Base-by-base conservation (phyloP, 1,284 basidiomycete genomes). In the Fomitiporia mediterranea region DNA sequence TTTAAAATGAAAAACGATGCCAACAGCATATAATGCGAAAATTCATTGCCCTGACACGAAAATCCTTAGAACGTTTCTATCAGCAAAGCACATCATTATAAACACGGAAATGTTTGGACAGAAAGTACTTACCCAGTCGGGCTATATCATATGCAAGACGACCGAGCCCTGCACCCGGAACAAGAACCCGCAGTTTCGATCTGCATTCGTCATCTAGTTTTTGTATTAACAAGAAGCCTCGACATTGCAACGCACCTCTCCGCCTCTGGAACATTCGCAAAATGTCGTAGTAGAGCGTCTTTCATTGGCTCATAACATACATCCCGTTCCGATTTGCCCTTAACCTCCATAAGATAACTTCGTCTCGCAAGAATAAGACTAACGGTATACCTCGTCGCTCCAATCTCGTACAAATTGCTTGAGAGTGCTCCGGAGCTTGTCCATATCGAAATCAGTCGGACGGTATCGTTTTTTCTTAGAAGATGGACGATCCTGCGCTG, bases 371-470 rank as follows among this genome's bases (percentile, higher is more conserved):
- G 32, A 7, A 28, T 5, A 34, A 5, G 27, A 39, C 50, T 35
- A 64, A 65, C 28, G 17, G 19, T 9, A 19, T 53, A 88, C 89
- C 74, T 91, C 84, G 61, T 75, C 78, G 56, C 88, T 89, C 94
- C 94, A 97, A 65, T 96, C 94, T 11, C 93, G 80, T 7, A 94
- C 93, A 54, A 95, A 86, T 63, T 94, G 92, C 65, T 94, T 91
- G 38, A 97, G 70, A 0, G 92, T 95, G 65, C 90, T 93, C 57
- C 91, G 75, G 25, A 97, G 74, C 66, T 95, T 95, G 69, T 96
- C 88, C 82, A 89, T 86, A 64, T 90, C 86, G 61, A 79, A 79
- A 32, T 89, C 86, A 1, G 78, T 83, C 1, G 82, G 79, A 58
- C 74, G 77, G 61, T 80, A 79, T 17, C 61, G 66, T 44, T 58